Evolutionary conservation across 192 early-diverging fungal species (phyloP).

Genomic region (Lunasporangiospora selenospora): DNA sequence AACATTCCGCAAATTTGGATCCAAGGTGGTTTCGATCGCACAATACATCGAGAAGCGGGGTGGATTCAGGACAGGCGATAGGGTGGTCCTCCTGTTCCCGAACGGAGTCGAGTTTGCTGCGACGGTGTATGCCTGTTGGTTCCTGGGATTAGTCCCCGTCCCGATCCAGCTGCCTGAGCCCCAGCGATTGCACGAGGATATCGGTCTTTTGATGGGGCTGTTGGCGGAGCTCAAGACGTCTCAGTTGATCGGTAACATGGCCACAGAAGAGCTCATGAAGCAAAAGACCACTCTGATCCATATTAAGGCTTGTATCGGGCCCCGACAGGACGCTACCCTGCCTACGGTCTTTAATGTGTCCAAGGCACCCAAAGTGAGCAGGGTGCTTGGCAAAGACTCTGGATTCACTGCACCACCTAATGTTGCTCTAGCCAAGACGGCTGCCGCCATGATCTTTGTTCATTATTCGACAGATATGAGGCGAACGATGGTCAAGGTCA

Average conservation of each 20-base stretch:
- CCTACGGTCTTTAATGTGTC: constrained; percentile 66
- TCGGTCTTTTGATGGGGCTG: constrained; percentile 65
- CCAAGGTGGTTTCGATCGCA: constrained; percentile 69
- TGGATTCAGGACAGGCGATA: constrained; percentile 60
- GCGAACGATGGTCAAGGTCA: constrained; percentile 51
- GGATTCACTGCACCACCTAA: constrained; percentile 45
- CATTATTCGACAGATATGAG: constrained; percentile 58
- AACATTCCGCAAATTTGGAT: constrained; percentile 75
- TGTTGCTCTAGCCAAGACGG: constrained; percentile 20
- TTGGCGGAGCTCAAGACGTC: constrained; percentile 66
- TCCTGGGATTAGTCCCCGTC: constrained; percentile 77
- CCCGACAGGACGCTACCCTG: constrained; percentile 53
- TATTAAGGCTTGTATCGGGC: constrained; percentile 58
- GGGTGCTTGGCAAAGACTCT: constrained; percentile 64
- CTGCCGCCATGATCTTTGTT: constrained; percentile 65
- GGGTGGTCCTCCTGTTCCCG: constrained; percentile 69
- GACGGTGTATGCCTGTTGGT: constrained; percentile 80
- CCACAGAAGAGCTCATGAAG: constrained; percentile 72
- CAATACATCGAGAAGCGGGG: constrained; percentile 66
- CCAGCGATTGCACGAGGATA: constrained; percentile 69
- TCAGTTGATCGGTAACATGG: constrained; percentile 66
- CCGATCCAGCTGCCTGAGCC: constrained; percentile 74
- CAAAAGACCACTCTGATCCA: constrained; percentile 60
- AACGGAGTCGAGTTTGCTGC: constrained; percentile 75
- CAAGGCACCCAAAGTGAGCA: constrained; percentile 72